Evolutionary conservation across 192 early-diverging fungal species (phyloP).

Genomic region (Obelidium mucronatum): DNA sequence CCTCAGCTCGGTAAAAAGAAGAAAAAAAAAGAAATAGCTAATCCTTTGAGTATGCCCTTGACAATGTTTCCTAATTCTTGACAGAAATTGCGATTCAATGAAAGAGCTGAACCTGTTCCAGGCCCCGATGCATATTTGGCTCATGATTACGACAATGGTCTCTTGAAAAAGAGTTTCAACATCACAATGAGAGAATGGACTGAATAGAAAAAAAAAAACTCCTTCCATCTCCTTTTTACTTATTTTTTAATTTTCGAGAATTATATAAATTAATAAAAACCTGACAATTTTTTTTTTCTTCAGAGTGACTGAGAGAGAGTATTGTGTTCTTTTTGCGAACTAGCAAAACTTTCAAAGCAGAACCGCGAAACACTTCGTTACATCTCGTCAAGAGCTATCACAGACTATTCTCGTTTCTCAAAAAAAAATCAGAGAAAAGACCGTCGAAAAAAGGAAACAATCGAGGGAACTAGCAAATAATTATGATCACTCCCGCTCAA

Average conservation of each 20-base stretch:
- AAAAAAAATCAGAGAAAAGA: too few species aligned
- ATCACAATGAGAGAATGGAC: constrained; percentile 54
- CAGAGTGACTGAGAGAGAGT: too few species aligned
- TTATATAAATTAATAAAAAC: not conserved
- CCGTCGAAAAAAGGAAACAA: too few species aligned
- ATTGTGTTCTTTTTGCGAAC: too few species aligned
- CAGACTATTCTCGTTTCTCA: too few species aligned
- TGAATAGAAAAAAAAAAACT: not conserved
- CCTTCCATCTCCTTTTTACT: not conserved
- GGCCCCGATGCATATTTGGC: constrained; percentile 57
- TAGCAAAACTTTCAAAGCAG: too few species aligned
- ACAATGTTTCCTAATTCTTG: not conserved
- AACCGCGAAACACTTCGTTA: too few species aligned
- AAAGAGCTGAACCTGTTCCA: constrained; percentile 37
- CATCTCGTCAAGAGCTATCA: too few species aligned
- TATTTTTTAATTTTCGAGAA: not conserved
- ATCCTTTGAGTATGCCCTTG: too few species aligned
- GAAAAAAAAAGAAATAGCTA: too few species aligned
- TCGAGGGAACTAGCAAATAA: too few species aligned
- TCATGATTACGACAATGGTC: constrained; percentile 45
- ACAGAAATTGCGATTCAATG: constrained; percentile 52
- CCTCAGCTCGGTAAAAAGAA: constrained; percentile 48
- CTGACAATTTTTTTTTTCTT: constrained; percentile 17
- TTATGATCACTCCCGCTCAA: constrained; percentile 51
- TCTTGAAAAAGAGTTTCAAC: constrained; percentile 61